A percentile compares a stretch with the other conserved stretches of the same genome.
Evolutionary conservation across 805 yeast species (phyloP).

Genomic region (Kuraishia molischiana): DNA sequence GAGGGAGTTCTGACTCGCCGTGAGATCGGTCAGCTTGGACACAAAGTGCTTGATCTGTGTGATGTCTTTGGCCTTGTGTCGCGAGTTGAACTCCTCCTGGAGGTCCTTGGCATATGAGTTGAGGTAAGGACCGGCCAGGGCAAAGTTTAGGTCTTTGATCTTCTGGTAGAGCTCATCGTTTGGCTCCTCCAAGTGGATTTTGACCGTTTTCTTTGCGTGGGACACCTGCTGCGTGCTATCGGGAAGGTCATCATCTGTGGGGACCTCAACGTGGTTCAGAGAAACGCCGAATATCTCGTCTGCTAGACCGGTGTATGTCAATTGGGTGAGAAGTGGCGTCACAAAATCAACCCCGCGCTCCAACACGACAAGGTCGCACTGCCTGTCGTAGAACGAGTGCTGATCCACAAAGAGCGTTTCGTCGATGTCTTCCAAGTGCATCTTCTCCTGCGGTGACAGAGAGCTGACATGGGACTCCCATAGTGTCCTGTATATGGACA

Average conservation of each 20-base stretch:
- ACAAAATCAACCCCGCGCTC: constrained; percentile 72
- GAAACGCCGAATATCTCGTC: constrained; percentile 58
- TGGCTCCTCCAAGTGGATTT: constrained; percentile 16
- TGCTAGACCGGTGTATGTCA: constrained; percentile 74
- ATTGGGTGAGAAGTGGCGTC: constrained; percentile 63
- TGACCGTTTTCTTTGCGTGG: constrained; percentile 3
- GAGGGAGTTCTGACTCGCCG: constrained; percentile 56
- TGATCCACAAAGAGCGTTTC: constrained; percentile 22
- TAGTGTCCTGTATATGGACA: constrained; percentile 27
- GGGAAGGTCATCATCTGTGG: constrained; percentile 6
- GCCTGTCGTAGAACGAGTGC: constrained; percentile 25
- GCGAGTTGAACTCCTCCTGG: constrained; percentile 56
- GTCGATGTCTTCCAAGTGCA: constrained; percentile 19
- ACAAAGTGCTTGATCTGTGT: constrained; percentile 67
- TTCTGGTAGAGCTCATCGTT: constrained; percentile 39
- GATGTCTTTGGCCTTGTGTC: constrained; percentile 46
- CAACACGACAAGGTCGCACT: constrained; percentile 64
- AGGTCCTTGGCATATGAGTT: constrained; percentile 63
- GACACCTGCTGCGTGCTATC: not conserved
- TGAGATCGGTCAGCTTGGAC: constrained; percentile 55
- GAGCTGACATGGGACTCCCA: constrained; percentile 17
- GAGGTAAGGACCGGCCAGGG: constrained; percentile 64
- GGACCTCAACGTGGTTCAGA: constrained; percentile 22
- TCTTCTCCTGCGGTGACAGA: constrained; percentile 26
- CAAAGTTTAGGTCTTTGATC: constrained; percentile 63